Conservation (phyloP, 2,329 filamentous ascomycete species). For the Clathrospora elynae region DNA sequence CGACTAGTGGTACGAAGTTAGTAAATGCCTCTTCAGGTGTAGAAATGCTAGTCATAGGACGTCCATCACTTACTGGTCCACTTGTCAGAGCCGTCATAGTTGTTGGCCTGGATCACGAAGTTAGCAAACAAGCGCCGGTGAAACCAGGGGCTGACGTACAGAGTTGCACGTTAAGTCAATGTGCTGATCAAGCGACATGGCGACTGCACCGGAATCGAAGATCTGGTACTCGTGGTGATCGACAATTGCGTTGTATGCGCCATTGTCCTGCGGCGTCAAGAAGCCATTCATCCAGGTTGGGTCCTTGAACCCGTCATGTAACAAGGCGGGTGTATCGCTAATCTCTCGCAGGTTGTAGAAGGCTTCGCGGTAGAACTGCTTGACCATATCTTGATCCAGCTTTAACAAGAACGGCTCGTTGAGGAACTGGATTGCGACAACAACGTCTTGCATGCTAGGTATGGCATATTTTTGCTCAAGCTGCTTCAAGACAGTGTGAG, state of each 20-base stretch:
- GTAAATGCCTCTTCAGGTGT: neutral
- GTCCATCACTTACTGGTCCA: conserved; percentile 52
- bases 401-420: conserved; percentile 62
- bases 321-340: conserved; percentile 56
- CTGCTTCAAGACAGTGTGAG: conserved; percentile 60
- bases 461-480: conserved; percentile 63
- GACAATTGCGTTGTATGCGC: conserved; percentile 60
- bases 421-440: conserved; percentile 62
- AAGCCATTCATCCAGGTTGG: conserved; percentile 65
- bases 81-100: conserved; percentile 62
- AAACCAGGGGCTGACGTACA: conserved; percentile 29
- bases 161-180: conserved; percentile 61
- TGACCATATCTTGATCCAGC: conserved; percentile 53
- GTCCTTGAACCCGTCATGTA: conserved; percentile 63
- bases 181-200: conserved; percentile 59
- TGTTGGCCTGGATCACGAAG: conserved; percentile 21
- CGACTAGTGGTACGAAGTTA: conserved; percentile 44
- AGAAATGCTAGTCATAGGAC: neutral
- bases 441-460: conserved; percentile 60
- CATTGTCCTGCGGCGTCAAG: conserved; percentile 56
- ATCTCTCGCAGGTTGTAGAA: conserved; percentile 57
- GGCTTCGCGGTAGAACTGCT: conserved; percentile 61
- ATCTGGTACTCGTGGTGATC: conserved; percentile 73
- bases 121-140: neutral
- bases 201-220: conserved; percentile 59